phyloP scores from a whole-genome alignment of 345 rosid genomes.

The Hibiscus syriacus region DNA sequence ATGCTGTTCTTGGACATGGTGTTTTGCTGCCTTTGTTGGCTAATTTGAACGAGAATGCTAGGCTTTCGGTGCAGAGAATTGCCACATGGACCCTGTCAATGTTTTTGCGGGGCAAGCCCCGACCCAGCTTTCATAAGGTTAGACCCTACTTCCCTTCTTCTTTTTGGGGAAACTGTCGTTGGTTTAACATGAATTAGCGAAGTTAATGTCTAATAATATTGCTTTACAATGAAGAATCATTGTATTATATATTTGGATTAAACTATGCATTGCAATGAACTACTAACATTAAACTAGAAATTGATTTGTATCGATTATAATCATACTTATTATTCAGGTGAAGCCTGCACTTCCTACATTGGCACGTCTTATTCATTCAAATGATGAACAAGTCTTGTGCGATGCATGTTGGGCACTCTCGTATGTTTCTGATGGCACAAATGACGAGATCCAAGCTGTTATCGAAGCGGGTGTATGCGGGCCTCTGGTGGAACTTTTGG shows the following conservation, averaged over 20 bases:
- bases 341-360: slow-evolving; percentile 82
- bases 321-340: slow-evolving; percentile 32
- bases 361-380: slow-evolving; percentile 67
- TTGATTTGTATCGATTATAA: background rate
- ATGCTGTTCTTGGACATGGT: no score
- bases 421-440: slow-evolving; percentile 85
- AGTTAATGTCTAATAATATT: background rate
- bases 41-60: no score
- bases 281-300: background rate
- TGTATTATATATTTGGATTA: background rate
- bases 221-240: background rate
- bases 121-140: no score
- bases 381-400: slow-evolving; percentile 85
- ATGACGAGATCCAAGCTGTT: slow-evolving; percentile 90
- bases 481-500: slow-evolving; percentile 66
- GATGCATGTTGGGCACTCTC: slow-evolving; percentile 98
- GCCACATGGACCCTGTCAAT: no score
- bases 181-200: background rate
- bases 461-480: slow-evolving; percentile 79
- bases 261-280: no score
- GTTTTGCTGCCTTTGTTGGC: no score
- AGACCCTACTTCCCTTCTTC: no score
- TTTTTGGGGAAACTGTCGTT: background rate
- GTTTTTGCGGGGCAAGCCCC: no score
- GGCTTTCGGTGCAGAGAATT: no score